Conservation (phyloP, 2,329 filamentous ascomycete species). For the Coniochaeta sp. region DNA sequence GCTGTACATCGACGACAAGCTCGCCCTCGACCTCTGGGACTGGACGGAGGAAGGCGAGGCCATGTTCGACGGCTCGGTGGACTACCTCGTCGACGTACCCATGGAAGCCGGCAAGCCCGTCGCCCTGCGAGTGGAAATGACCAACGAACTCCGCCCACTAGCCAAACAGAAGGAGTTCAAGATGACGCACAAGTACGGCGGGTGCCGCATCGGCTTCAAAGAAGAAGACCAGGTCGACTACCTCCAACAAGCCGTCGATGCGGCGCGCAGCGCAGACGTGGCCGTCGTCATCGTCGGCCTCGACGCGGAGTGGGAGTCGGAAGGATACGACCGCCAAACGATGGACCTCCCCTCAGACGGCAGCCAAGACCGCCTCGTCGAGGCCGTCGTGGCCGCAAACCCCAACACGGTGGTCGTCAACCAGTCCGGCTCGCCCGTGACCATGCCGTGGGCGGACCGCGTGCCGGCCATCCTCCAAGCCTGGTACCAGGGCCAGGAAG, state of each 20-base stretch:
- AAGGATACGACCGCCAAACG: conserved; percentile 60
- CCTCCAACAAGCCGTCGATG: conserved; percentile 57
- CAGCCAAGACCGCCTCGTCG: conserved; percentile 56
- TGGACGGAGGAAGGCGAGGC: conserved; percentile 64
- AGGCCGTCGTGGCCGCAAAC: conserved; percentile 56
- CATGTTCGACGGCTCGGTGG: conserved; percentile 63
- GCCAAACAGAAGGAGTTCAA: conserved; percentile 51
- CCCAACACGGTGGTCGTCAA: conserved; percentile 61
- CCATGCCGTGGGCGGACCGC: conserved; percentile 61
- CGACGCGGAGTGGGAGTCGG: conserved; percentile 69
- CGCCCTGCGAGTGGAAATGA: conserved; percentile 58
- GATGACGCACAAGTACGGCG: conserved; percentile 60
- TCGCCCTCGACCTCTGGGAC: conserved; percentile 60
- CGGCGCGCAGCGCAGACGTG: conserved; percentile 56
- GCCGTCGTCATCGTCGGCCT: conserved; percentile 63
- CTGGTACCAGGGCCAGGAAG: conserved; percentile 66
- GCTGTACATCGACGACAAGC: conserved; percentile 51
- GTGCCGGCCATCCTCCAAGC: conserved; percentile 63
- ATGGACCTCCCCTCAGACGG: conserved; percentile 52
- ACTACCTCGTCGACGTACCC: conserved; percentile 53
- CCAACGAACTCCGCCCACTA: conserved; percentile 56
- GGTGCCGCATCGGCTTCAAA: conserved; percentile 65
- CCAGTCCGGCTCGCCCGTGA: conserved; percentile 61
- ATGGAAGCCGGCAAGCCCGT: conserved; percentile 53
- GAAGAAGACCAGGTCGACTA: conserved; percentile 56